These are phyloP conservation scores for Penicillium robsamsonii DNA, from an alignment of 495 filamentous ascomycete genomes.

Conservation along the genomic window DNA sequence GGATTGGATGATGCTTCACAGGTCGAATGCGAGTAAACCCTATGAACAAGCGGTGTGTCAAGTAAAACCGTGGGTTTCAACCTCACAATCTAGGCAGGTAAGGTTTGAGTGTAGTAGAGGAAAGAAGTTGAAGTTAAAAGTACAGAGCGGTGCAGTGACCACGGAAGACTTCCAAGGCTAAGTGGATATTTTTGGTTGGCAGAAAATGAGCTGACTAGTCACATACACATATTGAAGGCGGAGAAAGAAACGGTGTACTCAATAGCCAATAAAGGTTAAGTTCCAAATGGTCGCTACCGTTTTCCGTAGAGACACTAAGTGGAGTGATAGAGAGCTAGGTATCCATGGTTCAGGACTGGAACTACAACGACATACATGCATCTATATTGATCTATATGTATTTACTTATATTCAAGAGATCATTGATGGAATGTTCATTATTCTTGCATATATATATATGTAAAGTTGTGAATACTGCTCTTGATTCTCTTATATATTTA, in stretches of 20 bases:
- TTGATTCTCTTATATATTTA: not conserved
- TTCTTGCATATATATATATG: not conserved
- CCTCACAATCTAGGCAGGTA: constrained; percentile 1
- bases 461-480: not conserved
- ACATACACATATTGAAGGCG: not conserved
- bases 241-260: not conserved
- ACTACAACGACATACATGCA: constrained; percentile 1
- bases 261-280: not conserved
- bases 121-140: not conserved
- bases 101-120: not conserved
- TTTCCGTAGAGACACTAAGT: constrained; percentile 16
- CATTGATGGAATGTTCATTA: not conserved
- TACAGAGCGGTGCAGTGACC: not conserved
- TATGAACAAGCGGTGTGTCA: not conserved
- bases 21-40: constrained; percentile 13
- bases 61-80: not conserved
- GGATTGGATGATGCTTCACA: constrained; percentile 27
- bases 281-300: not conserved
- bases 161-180: not conserved
- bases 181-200: not conserved
- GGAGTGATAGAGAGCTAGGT: constrained; percentile 16
- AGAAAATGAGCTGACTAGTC: not conserved
- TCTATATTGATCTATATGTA: not conserved
- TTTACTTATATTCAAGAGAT: not conserved
- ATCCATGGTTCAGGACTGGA: constrained; percentile 26